Conservation (phyloP, 2,329 filamentous ascomycete genomes). For the Neonectria neomacrospora region DNA sequence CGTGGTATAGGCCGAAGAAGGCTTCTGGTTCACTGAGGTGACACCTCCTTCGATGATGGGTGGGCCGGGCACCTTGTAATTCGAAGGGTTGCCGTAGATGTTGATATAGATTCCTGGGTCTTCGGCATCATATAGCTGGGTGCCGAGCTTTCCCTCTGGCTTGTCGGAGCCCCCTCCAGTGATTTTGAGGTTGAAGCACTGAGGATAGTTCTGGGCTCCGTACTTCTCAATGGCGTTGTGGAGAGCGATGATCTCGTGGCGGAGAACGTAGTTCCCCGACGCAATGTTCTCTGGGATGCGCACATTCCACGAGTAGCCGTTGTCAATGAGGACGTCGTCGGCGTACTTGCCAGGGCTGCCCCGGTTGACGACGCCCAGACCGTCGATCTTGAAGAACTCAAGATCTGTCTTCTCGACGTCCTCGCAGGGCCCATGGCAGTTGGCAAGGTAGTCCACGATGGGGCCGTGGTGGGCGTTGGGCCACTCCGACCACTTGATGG, state of each 20-base stretch:
- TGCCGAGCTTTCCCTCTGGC: constrained; percentile 50
- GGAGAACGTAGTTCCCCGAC: constrained; percentile 65
- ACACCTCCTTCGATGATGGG: constrained; percentile 41
- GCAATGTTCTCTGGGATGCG: constrained; percentile 60
- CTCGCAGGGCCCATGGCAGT: constrained; percentile 55
- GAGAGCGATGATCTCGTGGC: constrained; percentile 66
- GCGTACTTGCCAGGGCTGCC: constrained; percentile 52
- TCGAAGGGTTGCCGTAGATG: constrained; percentile 45
- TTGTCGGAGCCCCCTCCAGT: constrained; percentile 52
- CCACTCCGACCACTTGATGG: constrained; percentile 62
- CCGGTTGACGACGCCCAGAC: constrained; percentile 52
- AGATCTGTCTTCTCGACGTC: constrained; percentile 54
- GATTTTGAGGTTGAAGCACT: constrained; percentile 63
- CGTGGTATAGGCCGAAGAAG: constrained; percentile 41
- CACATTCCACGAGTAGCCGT: constrained; percentile 63
- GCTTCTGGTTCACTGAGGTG: constrained; percentile 41
- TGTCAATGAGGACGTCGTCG: constrained; percentile 58
- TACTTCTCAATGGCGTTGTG: constrained; percentile 56
- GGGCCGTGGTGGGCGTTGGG: constrained; percentile 61
- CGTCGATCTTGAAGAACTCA: constrained; percentile 60
- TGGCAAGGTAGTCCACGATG: constrained; percentile 59
- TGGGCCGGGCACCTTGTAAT: constrained; percentile 50
- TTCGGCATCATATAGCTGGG: constrained; percentile 49
- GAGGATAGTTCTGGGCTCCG: constrained; percentile 63
- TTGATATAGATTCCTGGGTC: constrained; percentile 52